These are phyloP conservation scores for Psilocybe sp. DNA, from an alignment of 768 basidiomycete species.

Conservation along the genomic window DNA sequence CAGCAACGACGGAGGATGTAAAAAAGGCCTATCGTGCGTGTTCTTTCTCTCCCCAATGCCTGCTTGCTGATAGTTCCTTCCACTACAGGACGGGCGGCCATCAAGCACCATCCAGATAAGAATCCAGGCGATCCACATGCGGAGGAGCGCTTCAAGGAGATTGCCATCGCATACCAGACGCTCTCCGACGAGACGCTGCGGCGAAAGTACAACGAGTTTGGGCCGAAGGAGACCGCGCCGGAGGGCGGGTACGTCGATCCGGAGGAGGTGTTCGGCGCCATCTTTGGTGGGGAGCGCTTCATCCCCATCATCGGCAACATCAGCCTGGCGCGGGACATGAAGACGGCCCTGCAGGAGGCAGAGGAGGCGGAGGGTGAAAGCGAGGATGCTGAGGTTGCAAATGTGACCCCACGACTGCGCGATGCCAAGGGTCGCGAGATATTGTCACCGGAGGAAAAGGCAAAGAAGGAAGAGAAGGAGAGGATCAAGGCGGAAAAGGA, in stretches of 20 bases:
- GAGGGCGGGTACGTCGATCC: conserved; percentile 90
- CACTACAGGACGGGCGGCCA: conserved; percentile 68
- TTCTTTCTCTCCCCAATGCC: background rate
- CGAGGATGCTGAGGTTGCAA: conserved; percentile 42
- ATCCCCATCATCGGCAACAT: conserved; percentile 86
- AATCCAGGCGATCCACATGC: conserved; percentile 84
- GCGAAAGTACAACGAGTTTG: conserved; percentile 90
- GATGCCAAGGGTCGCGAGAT: conserved; percentile 53
- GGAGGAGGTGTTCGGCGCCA: conserved; percentile 75
- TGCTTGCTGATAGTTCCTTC: background rate
- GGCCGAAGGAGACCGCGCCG: conserved; percentile 75
- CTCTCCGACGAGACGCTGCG: conserved; percentile 75
- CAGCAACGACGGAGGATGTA: conserved; percentile 79
- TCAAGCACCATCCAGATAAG: conserved; percentile 92
- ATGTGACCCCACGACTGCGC: conserved; percentile 34
- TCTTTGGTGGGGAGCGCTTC: conserved; percentile 89
- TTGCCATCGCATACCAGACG: conserved; percentile 87
- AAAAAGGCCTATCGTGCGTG: conserved; percentile 86
- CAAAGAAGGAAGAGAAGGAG: conserved; percentile 71
- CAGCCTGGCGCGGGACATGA: conserved; percentile 89
- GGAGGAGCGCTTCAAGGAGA: conserved; percentile 86
- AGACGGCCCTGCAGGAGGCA: conserved; percentile 85
- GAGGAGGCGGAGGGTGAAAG: conserved; percentile 59
- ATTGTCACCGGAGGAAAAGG: conserved; percentile 67
- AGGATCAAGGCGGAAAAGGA: conserved; percentile 67